Conservation (phyloP, 768 basidiomycete genomes). For the Pleurotus salmoneostramineus region DNA sequence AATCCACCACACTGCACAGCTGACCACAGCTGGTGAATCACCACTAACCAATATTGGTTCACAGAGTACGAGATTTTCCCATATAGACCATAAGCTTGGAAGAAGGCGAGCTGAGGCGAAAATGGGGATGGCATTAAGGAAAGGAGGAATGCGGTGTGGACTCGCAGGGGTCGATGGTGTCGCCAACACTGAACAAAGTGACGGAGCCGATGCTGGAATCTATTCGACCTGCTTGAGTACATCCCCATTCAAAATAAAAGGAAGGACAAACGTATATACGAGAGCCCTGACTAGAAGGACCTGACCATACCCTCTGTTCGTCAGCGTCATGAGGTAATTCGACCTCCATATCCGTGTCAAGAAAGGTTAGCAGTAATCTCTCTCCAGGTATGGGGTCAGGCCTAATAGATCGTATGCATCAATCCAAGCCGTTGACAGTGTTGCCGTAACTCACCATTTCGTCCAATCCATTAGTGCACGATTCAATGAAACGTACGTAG, state of each 20-base stretch:
- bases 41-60: slow-evolving; percentile 89
- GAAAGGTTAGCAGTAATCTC: slow-evolving; percentile 75
- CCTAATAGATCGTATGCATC: slow-evolving; percentile 49
- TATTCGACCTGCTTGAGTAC: slow-evolving; percentile 19
- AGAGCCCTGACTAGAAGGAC: slow-evolving; percentile 19
- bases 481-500: slow-evolving; percentile 82
- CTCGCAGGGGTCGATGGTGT: neutral
- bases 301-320: slow-evolving; percentile 67
- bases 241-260: neutral
- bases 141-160: slow-evolving; percentile 36
- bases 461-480: slow-evolving; percentile 19
- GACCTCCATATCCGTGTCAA: slow-evolving; percentile 71
- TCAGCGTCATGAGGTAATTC: slow-evolving; percentile 68
- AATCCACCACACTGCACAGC: slow-evolving; percentile 91
- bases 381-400: slow-evolving; percentile 66
- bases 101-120: slow-evolving; percentile 54
- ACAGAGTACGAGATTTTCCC: slow-evolving; percentile 91
- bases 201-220: slow-evolving; percentile 66
- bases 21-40: slow-evolving; percentile 73
- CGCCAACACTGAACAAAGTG: slow-evolving; percentile 24
- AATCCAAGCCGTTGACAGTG: neutral
- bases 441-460: neutral
- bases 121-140: slow-evolving; percentile 35
- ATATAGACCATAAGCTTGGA: slow-evolving; percentile 75
- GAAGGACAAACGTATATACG: slow-evolving; percentile 13